These are phyloP conservation scores for Colletotrichum sp. DNA, from an alignment of 2,329 filamentous ascomycete species.

Conservation along the genomic window DNA sequence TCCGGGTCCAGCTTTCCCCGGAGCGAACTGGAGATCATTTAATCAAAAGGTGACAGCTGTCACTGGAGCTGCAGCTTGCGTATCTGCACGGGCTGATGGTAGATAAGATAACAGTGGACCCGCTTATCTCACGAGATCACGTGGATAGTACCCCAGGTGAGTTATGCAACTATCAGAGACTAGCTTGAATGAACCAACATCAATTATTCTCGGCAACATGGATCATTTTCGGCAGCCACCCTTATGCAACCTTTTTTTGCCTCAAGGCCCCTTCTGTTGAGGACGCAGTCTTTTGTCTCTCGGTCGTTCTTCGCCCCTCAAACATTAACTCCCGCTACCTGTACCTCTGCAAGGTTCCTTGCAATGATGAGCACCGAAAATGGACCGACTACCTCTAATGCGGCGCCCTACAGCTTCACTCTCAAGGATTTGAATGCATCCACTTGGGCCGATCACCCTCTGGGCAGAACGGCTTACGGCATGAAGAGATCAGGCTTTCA, in stretches of 20 bases:
- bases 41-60: conserved; percentile 12
- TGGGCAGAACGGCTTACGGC: background rate
- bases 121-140: background rate
- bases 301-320: no score
- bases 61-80: background rate
- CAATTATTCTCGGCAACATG: background rate
- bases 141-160: background rate
- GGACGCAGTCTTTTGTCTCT: background rate
- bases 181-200: background rate
- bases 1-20: conserved; percentile 13
- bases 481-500: background rate
- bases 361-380: no score
- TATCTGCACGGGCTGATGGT: background rate
- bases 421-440: background rate
- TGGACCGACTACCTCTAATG: no score
- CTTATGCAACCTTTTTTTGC: background rate
- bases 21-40: background rate
- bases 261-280: background rate
- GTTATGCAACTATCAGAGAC: background rate
- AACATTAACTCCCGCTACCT: no score
- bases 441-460: no score
- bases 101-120: background rate
- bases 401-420: background rate
- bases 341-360: no score
- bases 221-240: background rate